phyloP scores from a whole-genome alignment of 805 yeast genomes.

The Priceomyces medius region DNA sequence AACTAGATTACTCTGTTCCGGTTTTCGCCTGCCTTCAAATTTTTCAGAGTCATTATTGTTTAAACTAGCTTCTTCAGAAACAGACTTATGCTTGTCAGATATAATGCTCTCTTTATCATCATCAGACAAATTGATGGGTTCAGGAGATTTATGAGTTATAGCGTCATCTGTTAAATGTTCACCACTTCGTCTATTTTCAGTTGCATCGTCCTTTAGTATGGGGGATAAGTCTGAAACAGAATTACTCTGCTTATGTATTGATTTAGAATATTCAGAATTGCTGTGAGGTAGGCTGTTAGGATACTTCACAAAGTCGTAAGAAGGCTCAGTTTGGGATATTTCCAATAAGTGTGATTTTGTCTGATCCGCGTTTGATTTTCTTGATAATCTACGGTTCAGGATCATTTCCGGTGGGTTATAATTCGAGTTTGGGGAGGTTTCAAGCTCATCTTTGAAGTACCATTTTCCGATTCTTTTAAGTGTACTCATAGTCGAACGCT shows the following conservation, averaged over 20 bases:
- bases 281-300: not conserved
- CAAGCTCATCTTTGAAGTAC: conserved; percentile 53
- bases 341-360: conserved; percentile 7
- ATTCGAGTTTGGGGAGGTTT: conserved; percentile 12
- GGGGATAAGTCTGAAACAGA: not conserved
- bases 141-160: not conserved
- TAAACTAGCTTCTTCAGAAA: too few species aligned
- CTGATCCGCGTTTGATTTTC: conserved; percentile 15
- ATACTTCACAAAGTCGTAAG: conserved; percentile 21
- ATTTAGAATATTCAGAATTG: not conserved
- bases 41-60: too few species aligned
- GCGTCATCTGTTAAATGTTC: not conserved
- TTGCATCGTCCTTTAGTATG: not conserved
- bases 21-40: too few species aligned
- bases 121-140: not conserved
- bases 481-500: conserved; percentile 29
- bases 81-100: not conserved
- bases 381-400: conserved; percentile 48
- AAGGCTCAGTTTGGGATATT: conserved; percentile 10
- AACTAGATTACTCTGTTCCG: conserved; percentile 5
- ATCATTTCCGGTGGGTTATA: conserved; percentile 67
- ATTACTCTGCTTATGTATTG: not conserved
- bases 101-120: not conserved
- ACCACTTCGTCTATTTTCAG: not conserved
- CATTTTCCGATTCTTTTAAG: conserved; percentile 65